Conservation (phyloP, 2,329 filamentous ascomycete species). For the Domatiomyces catenatus region DNA sequence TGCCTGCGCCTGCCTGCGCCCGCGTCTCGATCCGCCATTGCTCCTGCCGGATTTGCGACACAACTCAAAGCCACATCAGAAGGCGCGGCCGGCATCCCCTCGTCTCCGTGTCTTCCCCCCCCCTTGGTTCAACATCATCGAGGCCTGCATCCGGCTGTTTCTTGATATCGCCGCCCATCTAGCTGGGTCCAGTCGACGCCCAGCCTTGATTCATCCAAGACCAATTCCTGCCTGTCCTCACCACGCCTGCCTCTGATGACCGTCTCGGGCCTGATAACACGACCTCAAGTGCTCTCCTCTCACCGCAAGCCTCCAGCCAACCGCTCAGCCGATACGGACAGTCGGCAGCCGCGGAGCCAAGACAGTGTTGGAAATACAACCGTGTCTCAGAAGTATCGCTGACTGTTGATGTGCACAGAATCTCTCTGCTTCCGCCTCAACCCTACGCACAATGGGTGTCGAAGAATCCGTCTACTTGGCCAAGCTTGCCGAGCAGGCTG, state of each 20-base stretch:
- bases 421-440: not conserved
- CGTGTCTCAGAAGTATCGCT: not conserved
- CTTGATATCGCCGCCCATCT: too few relatives aligned
- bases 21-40: not conserved
- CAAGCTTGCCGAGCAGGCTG: slow-evolving; percentile 99
- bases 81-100: not conserved
- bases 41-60: not conserved
- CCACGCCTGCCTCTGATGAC: not conserved
- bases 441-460: slow-evolving; percentile 74
- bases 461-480: slow-evolving; percentile 99
- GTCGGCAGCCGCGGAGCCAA: not conserved
- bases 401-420: not conserved
- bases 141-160: too few relatives aligned
- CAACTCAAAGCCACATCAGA: not conserved
- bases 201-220: not conserved
- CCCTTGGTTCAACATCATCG: too few relatives aligned
- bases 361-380: not conserved
- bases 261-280: not conserved
- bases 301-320: slow-evolving; percentile 17
- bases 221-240: not conserved
- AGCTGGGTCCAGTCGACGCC: not conserved
- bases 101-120: too few relatives aligned
- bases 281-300: slow-evolving; percentile 3
- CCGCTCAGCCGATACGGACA: slow-evolving; percentile 11
- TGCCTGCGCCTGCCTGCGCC: not conserved